phyloP scores from a whole-genome alignment of 148 eudicot species.

The Camellia japonica region DNA sequence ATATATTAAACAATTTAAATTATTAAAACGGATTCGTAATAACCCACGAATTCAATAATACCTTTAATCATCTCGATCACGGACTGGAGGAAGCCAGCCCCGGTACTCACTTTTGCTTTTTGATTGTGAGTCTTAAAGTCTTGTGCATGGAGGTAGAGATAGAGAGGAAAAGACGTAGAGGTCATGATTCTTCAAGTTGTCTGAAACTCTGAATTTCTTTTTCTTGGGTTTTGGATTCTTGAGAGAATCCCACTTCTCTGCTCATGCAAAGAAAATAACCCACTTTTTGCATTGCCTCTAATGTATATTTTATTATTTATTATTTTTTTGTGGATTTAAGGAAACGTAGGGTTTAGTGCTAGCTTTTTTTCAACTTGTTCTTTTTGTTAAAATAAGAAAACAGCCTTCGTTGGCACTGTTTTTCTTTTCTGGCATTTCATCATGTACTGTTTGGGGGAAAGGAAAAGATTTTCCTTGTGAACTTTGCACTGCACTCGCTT shows the following conservation, averaged over 20 bases:
- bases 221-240: constrained; percentile 43
- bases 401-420: constrained; percentile 21
- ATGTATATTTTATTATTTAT: background rate
- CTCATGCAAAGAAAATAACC: constrained; percentile 30
- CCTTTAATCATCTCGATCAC: too few relatives aligned
- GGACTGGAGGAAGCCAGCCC: too few relatives aligned
- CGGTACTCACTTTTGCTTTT: too few relatives aligned
- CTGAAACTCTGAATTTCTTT: constrained; percentile 32
- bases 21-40: too few relatives aligned
- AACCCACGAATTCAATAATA: too few relatives aligned
- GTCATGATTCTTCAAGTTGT: constrained; percentile 27
- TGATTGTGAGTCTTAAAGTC: constrained; percentile 3
- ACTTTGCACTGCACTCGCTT: constrained; percentile 14
- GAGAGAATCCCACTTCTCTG: constrained; percentile 33
- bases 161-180: constrained; percentile 4
- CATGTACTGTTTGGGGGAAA: constrained; percentile 31
- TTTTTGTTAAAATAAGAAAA: constrained; percentile 10
- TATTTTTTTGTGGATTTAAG: constrained; percentile 16
- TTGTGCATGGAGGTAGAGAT: constrained; percentile 14
- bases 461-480: constrained; percentile 25
- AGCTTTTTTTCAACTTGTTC: constrained; percentile 7
- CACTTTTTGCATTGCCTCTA: constrained; percentile 14
- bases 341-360: constrained; percentile 1
- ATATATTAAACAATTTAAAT: too few relatives aligned
- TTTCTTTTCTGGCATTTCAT: constrained; percentile 25